Conservation (phyloP, 805 yeast species). For the Lipomyces chichibuensis region DNA sequence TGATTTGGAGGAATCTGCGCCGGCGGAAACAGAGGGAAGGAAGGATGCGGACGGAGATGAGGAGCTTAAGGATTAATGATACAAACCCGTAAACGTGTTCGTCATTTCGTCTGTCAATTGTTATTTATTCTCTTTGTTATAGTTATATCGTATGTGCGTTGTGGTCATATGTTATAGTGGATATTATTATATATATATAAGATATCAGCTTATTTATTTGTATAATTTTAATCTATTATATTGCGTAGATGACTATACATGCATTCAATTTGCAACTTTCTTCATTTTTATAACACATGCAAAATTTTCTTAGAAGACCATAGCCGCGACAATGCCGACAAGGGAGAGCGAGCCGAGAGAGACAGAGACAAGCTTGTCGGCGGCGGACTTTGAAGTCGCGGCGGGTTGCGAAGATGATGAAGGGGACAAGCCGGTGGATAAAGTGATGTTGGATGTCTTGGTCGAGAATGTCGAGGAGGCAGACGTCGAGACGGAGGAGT, state of each 20-base stretch:
- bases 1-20: conserved; percentile 55
- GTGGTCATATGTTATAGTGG: not conserved
- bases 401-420: conserved; percentile 3
- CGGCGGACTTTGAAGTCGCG: conserved; percentile 12
- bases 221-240: not conserved
- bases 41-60: conserved; percentile 31
- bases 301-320: not conserved
- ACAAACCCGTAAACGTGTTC: not conserved
- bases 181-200: not conserved
- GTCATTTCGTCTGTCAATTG: not conserved
- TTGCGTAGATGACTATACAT: not conserved
- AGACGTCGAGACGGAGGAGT: not conserved
- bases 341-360: conserved; percentile 7
- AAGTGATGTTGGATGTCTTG: not conserved
- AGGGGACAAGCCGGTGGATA: conserved; percentile 4
- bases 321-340: conserved; percentile 2
- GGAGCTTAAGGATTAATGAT: conserved; percentile 25
- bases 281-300: not conserved
- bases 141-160: not conserved
- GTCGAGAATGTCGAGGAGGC: conserved; percentile 2
- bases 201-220: not conserved
- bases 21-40: conserved; percentile 23
- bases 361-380: conserved; percentile 11
- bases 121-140: not conserved
- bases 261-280: not conserved